phyloP scores from a whole-genome alignment of 2,329 filamentous ascomycete genomes.

The Fusarium nelsonii region DNA sequence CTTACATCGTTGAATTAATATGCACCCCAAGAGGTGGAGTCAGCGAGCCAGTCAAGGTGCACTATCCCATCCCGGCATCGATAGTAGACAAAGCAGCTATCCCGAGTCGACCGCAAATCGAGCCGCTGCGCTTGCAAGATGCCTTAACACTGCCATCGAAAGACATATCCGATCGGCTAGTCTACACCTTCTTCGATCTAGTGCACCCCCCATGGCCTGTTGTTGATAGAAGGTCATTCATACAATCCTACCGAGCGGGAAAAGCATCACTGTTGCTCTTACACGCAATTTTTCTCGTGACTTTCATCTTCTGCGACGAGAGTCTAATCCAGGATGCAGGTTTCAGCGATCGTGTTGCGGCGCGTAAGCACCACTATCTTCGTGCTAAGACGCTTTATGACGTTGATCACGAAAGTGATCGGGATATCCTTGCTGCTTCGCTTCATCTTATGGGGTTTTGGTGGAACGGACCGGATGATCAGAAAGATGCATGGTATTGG shows the following conservation, averaged over 20 bases:
- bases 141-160: slow-evolving; percentile 15
- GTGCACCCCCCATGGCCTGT: slow-evolving; percentile 33
- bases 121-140: slow-evolving; percentile 16
- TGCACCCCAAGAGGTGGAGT: slow-evolving; percentile 26
- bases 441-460: slow-evolving; percentile 35
- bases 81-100: slow-evolving; percentile 25
- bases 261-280: slow-evolving; percentile 16
- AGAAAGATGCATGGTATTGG: slow-evolving; percentile 43
- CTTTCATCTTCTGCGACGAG: slow-evolving; percentile 24
- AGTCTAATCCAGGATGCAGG: slow-evolving; percentile 24
- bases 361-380: slow-evolving; percentile 36
- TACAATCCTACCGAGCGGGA: background rate
- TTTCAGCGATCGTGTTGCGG: slow-evolving; percentile 20
- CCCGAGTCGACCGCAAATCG: slow-evolving; percentile 9
- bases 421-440: slow-evolving; percentile 5
- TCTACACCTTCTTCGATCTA: slow-evolving; percentile 19
- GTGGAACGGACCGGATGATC: slow-evolving; percentile 40
- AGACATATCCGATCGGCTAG: slow-evolving; percentile 25
- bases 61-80: slow-evolving; percentile 39
- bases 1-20: slow-evolving; percentile 41
- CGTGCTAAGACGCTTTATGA: slow-evolving; percentile 35
- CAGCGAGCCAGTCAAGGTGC: slow-evolving; percentile 38
- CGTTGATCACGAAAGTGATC: slow-evolving; percentile 32
- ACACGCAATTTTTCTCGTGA: slow-evolving; percentile 28
- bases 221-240: slow-evolving; percentile 12